Evolutionary conservation across 2,329 filamentous ascomycete species (phyloP).

Genomic region (Colletotrichum lentis): DNA sequence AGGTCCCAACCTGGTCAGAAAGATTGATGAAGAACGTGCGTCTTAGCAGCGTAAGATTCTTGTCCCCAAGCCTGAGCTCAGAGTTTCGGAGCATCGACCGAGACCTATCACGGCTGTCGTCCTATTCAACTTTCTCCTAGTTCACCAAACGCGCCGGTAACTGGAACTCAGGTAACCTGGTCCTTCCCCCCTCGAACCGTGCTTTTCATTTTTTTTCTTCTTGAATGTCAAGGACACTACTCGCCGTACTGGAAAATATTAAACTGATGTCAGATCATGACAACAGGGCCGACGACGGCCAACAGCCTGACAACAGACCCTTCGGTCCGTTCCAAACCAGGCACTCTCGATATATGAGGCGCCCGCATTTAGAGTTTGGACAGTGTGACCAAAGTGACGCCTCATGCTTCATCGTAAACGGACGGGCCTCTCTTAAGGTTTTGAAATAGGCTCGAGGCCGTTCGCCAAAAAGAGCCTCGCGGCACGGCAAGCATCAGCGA

Average conservation of each 20-base stretch:
- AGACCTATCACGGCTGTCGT: too few species aligned
- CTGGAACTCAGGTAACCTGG: too few species aligned
- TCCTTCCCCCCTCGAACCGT: too few species aligned
- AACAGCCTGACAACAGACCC: background rate
- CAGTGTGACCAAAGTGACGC: constrained; percentile 20
- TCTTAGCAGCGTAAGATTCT: too few species aligned
- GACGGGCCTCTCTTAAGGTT: constrained; percentile 12
- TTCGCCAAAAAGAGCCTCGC: background rate
- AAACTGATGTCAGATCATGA: background rate
- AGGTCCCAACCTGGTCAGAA: too few species aligned
- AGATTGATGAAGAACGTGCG: too few species aligned
- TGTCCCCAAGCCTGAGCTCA: too few species aligned
- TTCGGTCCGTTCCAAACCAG: background rate
- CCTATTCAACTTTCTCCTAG: too few species aligned
- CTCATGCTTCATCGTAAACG: constrained; percentile 16
- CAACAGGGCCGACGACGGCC: background rate
- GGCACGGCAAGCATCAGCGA: background rate
- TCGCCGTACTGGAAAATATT: background rate
- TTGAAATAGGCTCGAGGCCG: background rate
- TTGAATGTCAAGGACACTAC: too few species aligned
- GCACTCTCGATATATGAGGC: background rate
- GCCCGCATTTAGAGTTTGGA: constrained; percentile 13
- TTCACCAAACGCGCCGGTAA: too few species aligned
- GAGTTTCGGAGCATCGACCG: too few species aligned
- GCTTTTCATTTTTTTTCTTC: too few species aligned